Evolutionary conservation across 139 green algal genomes (phyloP), one percentile per base, ranked within the genome.

Genomic region (Picochlorum sp.): DNA sequence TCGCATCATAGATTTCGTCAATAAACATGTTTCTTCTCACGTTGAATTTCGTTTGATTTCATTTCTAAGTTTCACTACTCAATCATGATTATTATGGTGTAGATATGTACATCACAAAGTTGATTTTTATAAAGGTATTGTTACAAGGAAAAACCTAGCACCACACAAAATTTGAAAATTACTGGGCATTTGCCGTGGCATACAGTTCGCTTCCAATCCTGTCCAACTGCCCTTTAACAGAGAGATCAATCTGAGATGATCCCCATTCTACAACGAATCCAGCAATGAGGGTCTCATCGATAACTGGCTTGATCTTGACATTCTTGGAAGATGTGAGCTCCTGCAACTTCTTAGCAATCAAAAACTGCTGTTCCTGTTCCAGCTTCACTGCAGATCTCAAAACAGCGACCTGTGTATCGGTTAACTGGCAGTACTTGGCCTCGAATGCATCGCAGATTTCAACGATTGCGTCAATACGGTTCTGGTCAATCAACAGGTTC

Each of bases 261-360:
- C 89, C 88, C 61, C 93, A 98, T 71, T 95, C 80, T 0, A 99
- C 81, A 26, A 96, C 74, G 61, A 99, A 97, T 43, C 93, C 93
- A 45, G 84, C 93, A 61, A 99, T 95, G 16, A 99, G 73, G 29
- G 64, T 77, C 44, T 81, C 40, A 66, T 99, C 93, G 35, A 99
- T 85, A 24, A 89, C 73, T 14, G 91, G 91, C 84, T 96, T 96
- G 9, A 99, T 71, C 87, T 99, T 99, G 77, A 99, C 95, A 87
- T 98, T 99, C 84, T 97, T 98, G 67, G 77, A 79, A 47, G 88
- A 87, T 10, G 84, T 98, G 66, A 98, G 81, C 77, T 95, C 86
- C 82, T 95, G 86, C 58, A 99, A 75, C 93, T 98, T 98, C 89
- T 98, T 97, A 67, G 93, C 93, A 68, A 99, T 97, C 57, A 97